Conservation (phyloP, 192 early-diverging fungal species). For the Coemansia biformis region DNA sequence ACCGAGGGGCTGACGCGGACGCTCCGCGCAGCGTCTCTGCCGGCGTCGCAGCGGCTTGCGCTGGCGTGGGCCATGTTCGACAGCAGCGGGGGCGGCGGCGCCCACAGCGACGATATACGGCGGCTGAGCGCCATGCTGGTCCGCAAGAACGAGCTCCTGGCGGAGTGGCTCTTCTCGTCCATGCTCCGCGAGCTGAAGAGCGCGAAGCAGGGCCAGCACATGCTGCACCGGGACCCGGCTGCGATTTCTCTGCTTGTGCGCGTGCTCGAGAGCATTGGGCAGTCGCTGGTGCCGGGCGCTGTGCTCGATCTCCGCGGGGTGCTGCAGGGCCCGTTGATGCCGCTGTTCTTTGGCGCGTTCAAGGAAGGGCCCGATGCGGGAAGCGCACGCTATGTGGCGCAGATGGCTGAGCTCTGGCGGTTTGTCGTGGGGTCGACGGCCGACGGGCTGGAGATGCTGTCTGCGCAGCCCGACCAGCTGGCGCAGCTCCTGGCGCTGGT, state of each 20-base stretch:
- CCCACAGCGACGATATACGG: constrained; percentile 3
- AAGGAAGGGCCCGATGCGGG: not conserved
- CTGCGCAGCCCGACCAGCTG: constrained; percentile 26
- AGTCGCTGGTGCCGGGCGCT: not conserved
- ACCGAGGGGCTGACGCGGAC: constrained; percentile 40
- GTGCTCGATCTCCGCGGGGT: constrained; percentile 22
- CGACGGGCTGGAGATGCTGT: constrained; percentile 26
- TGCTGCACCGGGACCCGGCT: constrained; percentile 12
- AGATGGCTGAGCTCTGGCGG: constrained; percentile 24
- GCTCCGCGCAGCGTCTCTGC: constrained; percentile 16
- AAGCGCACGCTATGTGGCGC: constrained; percentile 8
- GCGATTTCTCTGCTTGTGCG: constrained; percentile 16
- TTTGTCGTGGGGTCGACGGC: constrained; percentile 13
- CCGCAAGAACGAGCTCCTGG: constrained; percentile 35
- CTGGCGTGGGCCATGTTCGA: constrained; percentile 39
- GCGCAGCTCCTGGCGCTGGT: constrained; percentile 14
- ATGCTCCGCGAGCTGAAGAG: constrained; percentile 42
- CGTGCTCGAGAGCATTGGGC: constrained; percentile 22
- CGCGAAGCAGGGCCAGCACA: constrained; percentile 8
- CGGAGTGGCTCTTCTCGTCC: constrained; percentile 40
- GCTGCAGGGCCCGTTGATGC: constrained; percentile 22
- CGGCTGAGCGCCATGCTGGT: constrained; percentile 26
- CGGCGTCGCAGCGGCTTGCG: constrained; percentile 18
- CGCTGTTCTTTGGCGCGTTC: constrained; percentile 32
- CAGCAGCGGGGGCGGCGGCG: constrained; percentile 1